Evolutionary conservation across 495 filamentous ascomycete species (phyloP).

Genomic region (Chaetomidium leptoderma): DNA sequence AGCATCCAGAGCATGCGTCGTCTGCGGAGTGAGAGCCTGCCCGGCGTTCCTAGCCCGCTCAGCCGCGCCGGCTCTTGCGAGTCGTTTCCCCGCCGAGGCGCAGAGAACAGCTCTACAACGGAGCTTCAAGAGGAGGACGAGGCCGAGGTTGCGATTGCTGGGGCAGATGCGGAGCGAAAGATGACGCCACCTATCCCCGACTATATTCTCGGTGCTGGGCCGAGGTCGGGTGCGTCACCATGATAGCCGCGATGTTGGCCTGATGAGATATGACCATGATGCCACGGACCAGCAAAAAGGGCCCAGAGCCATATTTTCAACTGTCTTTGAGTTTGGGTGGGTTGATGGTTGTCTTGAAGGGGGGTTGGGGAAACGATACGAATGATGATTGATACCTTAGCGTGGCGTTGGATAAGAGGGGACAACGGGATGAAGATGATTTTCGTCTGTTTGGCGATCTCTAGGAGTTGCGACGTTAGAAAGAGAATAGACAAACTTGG

Average conservation of each 20-base stretch:
- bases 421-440: not conserved
- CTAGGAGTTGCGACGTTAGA: not conserved
- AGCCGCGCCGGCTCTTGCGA: constrained; percentile 49
- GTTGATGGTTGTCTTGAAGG: not conserved
- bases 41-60: constrained; percentile 51
- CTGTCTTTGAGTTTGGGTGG: not conserved
- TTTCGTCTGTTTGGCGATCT: not conserved
- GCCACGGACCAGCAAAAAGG: not conserved
- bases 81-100: constrained; percentile 31
- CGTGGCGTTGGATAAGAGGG: constrained; percentile 23
- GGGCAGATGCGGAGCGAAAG: constrained; percentile 31
- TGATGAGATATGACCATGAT: constrained; percentile 4
- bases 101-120: constrained; percentile 24
- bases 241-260: too few relatives aligned
- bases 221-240: constrained; percentile 43
- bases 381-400: constrained; percentile 28
- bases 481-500: not conserved
- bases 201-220: constrained; percentile 50
- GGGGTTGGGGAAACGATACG: constrained; percentile 19
- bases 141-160: not conserved
- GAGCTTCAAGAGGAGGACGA: constrained; percentile 34
- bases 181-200: constrained; percentile 59
- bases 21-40: constrained; percentile 58
- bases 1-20: constrained; percentile 54
- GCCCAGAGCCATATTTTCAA: not conserved